Conservation (phyloP, 108 stramenopile genomes). For the Cylindrotheca closterium region DNA sequence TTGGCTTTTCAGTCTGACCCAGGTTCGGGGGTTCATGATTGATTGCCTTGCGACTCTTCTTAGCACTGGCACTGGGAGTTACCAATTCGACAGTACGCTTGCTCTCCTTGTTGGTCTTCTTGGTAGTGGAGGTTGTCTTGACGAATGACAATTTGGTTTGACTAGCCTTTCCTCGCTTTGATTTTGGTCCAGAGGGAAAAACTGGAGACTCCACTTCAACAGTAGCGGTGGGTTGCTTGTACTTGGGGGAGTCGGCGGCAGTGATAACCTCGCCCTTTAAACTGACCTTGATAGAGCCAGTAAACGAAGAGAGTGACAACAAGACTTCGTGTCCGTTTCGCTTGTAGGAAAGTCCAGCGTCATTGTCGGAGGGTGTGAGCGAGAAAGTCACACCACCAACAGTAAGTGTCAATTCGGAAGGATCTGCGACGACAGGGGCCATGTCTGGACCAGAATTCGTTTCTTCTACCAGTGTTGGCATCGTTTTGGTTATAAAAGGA, state of each 20-base stretch:
- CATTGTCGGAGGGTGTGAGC: constrained; percentile 29
- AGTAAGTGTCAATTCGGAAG: constrained; percentile 44
- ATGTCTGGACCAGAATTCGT: neutral
- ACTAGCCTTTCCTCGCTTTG: constrained; percentile 9
- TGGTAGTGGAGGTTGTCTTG: constrained; percentile 12
- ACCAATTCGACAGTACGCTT: neutral
- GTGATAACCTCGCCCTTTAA: neutral
- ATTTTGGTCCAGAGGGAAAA: neutral
- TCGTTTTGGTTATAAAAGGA: neutral
- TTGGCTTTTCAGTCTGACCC: constrained; percentile 7
- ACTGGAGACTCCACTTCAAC: constrained; percentile 28
- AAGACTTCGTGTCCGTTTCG: constrained; percentile 29
- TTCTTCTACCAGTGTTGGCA: constrained; percentile 2
- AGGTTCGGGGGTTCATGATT: neutral
- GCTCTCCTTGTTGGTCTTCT: constrained; percentile 12
- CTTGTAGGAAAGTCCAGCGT: constrained; percentile 24
- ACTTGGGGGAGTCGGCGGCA: neutral
- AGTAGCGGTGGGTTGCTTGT: neutral
- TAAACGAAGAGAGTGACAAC: constrained; percentile 41
- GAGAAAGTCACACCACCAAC: constrained; percentile 58
- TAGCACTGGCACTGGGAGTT: neutral
- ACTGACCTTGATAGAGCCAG: constrained; percentile 39
- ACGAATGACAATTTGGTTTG: constrained; percentile 33
- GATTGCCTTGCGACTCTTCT: constrained; percentile 4
- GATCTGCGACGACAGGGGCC: constrained; percentile 1